A percentile compares a stretch with the other conserved stretches of the same genome.
phyloP scores from a whole-genome alignment of 345 rosid species.

The Gossypium raimondii region DNA sequence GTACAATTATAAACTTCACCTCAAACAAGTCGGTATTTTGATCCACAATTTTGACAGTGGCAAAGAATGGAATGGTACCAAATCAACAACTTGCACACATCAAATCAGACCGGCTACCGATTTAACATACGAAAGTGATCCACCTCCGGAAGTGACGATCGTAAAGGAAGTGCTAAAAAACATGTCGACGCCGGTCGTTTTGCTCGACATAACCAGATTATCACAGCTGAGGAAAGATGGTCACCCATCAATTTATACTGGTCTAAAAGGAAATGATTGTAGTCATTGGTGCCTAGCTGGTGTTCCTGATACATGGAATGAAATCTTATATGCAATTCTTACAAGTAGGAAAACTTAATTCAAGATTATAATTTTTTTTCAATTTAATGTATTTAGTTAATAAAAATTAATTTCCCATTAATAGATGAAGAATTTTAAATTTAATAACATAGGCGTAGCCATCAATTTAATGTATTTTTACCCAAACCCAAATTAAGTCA shows the following conservation, averaged over 20 bases:
- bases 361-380: neutral
- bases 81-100: slow-evolving; percentile 22
- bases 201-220: slow-evolving; percentile 63
- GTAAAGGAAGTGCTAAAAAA: slow-evolving; percentile 44
- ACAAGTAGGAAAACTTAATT: slow-evolving; percentile 20
- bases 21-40: neutral
- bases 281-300: slow-evolving; percentile 95
- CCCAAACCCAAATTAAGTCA: too few relatives aligned
- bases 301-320: slow-evolving; percentile 93
- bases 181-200: slow-evolving; percentile 44
- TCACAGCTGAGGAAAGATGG: slow-evolving; percentile 82
- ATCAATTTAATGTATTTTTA: too few relatives aligned
- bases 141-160: slow-evolving; percentile 41
- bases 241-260: slow-evolving; percentile 69
- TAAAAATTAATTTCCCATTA: too few relatives aligned
- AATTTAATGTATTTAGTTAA: neutral
- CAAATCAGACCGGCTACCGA: slow-evolving; percentile 36
- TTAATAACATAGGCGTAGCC: too few relatives aligned
- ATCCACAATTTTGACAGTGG: slow-evolving; percentile 7
- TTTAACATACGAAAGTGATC: slow-evolving; percentile 49
- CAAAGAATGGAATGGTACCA: slow-evolving; percentile 31
- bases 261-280: slow-evolving; percentile 54
- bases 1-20: neutral
- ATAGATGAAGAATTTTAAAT: too few relatives aligned
- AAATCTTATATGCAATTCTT: slow-evolving; percentile 42